Evolutionary conservation across 495 filamentous ascomycete species (phyloP).

Genomic region (Neurospora tetraspora): DNA sequence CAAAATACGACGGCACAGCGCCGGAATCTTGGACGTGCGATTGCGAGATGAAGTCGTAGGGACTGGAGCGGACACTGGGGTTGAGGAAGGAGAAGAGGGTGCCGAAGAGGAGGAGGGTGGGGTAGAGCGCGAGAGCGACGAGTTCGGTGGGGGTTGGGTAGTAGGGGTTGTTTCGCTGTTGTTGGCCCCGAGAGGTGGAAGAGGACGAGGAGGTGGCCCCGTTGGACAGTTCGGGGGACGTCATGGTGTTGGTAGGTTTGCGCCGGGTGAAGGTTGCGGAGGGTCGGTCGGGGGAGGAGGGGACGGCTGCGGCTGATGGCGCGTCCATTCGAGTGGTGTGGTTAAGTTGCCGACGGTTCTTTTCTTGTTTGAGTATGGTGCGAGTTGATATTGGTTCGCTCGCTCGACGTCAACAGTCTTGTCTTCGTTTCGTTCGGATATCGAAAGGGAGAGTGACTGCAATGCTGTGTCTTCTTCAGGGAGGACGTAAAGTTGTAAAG

Average conservation of each 20-base stretch:
- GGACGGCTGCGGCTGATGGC: neutral
- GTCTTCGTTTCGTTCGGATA: neutral
- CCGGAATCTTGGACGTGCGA: constrained; percentile 39
- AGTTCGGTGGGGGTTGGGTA: constrained; percentile 54
- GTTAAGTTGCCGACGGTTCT: neutral
- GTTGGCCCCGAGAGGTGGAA: too few species aligned
- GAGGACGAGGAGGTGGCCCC: neutral
- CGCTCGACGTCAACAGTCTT: neutral
- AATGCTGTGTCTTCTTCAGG: neutral
- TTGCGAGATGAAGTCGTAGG: constrained; percentile 46
- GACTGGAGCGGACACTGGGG: constrained; percentile 50
- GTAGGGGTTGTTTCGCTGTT: constrained; percentile 39
- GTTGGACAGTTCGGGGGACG: neutral
- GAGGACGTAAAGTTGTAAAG: neutral
- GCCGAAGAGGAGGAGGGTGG: constrained; percentile 64
- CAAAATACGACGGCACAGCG: constrained; percentile 77
- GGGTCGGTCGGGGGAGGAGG: constrained; percentile 1
- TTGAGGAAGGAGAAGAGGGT: constrained; percentile 70
- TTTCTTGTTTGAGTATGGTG: neutral
- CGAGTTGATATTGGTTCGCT: neutral
- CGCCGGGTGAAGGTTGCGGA: constrained; percentile 2
- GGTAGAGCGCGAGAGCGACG: constrained; percentile 59
- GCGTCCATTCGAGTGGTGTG: constrained; percentile 1
- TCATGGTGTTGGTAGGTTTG: neutral
- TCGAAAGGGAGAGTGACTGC: neutral